These are phyloP conservation scores for Ophiobolus disseminans DNA, from an alignment of 2,329 filamentous ascomycete genomes.

Conservation along the genomic window DNA sequence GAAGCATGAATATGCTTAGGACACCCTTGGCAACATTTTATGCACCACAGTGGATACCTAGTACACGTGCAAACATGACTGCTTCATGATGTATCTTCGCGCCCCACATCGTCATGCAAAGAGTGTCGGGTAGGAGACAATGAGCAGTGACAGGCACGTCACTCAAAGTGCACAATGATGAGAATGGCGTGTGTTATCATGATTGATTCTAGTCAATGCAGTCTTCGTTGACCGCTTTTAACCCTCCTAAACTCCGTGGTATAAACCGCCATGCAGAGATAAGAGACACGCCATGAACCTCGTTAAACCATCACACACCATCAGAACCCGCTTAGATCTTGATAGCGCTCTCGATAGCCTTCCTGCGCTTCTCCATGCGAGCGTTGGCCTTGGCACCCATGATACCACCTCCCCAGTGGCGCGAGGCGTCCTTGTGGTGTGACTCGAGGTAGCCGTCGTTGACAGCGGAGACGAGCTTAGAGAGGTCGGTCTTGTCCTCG, in stretches of 20 bases:
- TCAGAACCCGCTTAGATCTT: conserved; percentile 78
- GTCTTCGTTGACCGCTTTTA: conserved; percentile 45
- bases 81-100: too few species aligned
- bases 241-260: conserved; percentile 50
- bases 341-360: conserved; percentile 91
- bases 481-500: conserved; percentile 98
- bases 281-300: conserved; percentile 49
- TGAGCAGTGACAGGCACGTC: conserved; percentile 15
- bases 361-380: conserved; percentile 83
- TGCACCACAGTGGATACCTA: too few species aligned
- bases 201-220: conserved; percentile 47
- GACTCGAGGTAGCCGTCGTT: conserved; percentile 94
- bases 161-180: conserved; percentile 25
- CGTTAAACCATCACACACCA: conserved; percentile 34
- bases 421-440: conserved; percentile 88
- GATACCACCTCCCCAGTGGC: conserved; percentile 99
- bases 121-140: too few species aligned
- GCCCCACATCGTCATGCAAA: too few species aligned
- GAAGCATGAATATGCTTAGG: too few species aligned
- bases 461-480: conserved; percentile 93
- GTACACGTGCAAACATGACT: too few species aligned
- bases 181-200: conserved; percentile 42
- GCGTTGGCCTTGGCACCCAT: conserved; percentile 94
- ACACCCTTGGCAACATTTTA: too few species aligned
- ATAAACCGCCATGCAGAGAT: conserved; percentile 50